phyloP scores from a whole-genome alignment of 306 rosid genomes.

The Sechiopsis laciniata region DNA sequence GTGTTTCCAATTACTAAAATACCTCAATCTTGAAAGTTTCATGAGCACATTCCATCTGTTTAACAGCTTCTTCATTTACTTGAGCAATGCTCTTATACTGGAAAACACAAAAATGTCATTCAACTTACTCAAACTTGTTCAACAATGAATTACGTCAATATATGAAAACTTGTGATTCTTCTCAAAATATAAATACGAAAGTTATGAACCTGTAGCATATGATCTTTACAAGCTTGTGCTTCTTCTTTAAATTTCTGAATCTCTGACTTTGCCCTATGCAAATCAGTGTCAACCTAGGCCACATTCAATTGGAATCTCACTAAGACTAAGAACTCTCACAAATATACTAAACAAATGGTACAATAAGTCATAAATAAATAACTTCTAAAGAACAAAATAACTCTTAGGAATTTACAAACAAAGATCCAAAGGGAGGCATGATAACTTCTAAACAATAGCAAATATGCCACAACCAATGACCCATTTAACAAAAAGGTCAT shows the following conservation, averaged over 20 bases:
- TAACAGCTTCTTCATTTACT: constrained; percentile 84
- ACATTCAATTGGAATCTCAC: constrained; percentile 11
- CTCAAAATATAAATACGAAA: not conserved
- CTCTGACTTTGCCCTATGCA: constrained; percentile 58
- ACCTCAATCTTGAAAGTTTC: constrained; percentile 77
- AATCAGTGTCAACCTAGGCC: constrained; percentile 48
- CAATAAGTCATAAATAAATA: not conserved
- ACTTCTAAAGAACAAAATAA: no score
- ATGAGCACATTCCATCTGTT: constrained; percentile 69
- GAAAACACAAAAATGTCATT: constrained; percentile 22
- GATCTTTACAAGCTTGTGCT: constrained; percentile 60
- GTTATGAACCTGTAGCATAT: constrained; percentile 77
- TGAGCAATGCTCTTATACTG: constrained; percentile 94
- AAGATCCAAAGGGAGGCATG: no score
- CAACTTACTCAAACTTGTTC: not conserved
- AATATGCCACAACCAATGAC: no score
- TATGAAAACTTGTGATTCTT: no score
- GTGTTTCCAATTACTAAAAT: constrained; percentile 17
- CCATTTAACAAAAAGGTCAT: no score
- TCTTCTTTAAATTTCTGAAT: constrained; percentile 75
- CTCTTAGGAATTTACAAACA: no score
- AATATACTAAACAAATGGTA: not conserved
- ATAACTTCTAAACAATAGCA: no score
- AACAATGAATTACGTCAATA: not conserved
- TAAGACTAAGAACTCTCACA: not conserved